Percentiles rank a stretch among this genome's conserved stretches.
Conservation (phyloP, 169 alveolate genomes). For the Cryptosporidium canis region DNA sequence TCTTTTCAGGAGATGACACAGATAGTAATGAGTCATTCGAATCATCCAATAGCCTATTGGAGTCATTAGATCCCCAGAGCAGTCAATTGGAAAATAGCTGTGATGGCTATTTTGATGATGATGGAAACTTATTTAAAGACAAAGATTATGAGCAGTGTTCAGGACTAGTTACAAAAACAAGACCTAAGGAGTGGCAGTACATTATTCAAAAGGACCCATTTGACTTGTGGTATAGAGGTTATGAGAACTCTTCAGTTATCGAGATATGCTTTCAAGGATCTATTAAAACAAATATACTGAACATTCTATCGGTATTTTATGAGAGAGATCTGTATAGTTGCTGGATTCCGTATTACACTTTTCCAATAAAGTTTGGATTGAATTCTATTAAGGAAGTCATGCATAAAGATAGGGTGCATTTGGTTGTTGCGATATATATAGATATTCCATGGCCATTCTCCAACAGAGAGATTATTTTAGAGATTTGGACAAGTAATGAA, state of each 20-base stretch:
- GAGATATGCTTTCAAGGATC: constrained; percentile 62
- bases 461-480: constrained; percentile 53
- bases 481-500: constrained; percentile 69
- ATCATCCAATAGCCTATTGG: background rate
- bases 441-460: constrained; percentile 71
- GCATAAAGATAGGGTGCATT: constrained; percentile 32
- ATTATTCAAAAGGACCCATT: constrained; percentile 20
- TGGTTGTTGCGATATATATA: constrained; percentile 41
- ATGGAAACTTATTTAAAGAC: constrained; percentile 20
- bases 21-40: constrained; percentile 18
- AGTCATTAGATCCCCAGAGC: background rate
- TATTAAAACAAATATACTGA: constrained; percentile 44
- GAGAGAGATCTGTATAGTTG: constrained; percentile 66
- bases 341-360: constrained; percentile 59
- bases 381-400: constrained; percentile 37
- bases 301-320: constrained; percentile 56
- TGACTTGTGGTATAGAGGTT: constrained; percentile 52
- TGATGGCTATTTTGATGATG: constrained; percentile 22
- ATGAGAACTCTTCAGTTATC: constrained; percentile 46
- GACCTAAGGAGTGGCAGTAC: constrained; percentile 25
- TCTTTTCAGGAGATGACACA: background rate
- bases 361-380: constrained; percentile 61
- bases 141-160: constrained; percentile 11
- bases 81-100: background rate
- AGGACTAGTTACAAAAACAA: constrained; percentile 23